Conservation (phyloP, 768 basidiomycete genomes). For the Mycena venus region DNA sequence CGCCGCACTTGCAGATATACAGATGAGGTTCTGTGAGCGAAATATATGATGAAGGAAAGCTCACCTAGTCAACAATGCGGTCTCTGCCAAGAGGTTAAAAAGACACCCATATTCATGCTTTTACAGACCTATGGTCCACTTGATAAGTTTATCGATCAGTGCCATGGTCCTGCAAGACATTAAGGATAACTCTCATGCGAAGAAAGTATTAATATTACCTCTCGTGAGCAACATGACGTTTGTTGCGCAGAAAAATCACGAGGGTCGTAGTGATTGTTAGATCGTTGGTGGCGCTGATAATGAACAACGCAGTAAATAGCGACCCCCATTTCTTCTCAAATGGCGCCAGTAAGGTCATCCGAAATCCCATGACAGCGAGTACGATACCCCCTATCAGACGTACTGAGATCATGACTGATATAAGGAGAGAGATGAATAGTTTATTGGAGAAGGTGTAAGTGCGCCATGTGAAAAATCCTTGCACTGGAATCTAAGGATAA, state of each 20-base stretch:
- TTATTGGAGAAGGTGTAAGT: not conserved
- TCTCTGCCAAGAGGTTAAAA: not conserved
- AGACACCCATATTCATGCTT: not conserved
- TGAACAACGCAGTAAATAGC: not conserved
- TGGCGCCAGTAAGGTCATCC: too few species aligned
- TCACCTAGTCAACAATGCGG: not conserved
- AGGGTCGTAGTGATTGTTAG: not conserved
- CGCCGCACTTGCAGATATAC: not conserved
- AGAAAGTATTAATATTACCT: not conserved
- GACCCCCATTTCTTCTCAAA: not conserved
- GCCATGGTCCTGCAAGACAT: not conserved
- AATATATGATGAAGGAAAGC: not conserved
- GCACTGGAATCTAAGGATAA: not conserved
- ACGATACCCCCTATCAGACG: not conserved
- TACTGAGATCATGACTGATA: not conserved
- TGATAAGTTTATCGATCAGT: constrained; percentile 8
- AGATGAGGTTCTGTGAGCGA: not conserved
- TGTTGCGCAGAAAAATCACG: not conserved
- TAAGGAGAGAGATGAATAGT: not conserved
- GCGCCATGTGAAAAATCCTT: not conserved
- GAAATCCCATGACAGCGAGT: not conserved
- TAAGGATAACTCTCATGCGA: too few species aligned
- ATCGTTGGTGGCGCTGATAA: not conserved
- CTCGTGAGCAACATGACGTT: not conserved
- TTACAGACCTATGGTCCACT: constrained; percentile 3